These are phyloP conservation scores for Populus hybrid DNA, from an alignment of 441 rosid genomes.

Conservation along the genomic window DNA sequence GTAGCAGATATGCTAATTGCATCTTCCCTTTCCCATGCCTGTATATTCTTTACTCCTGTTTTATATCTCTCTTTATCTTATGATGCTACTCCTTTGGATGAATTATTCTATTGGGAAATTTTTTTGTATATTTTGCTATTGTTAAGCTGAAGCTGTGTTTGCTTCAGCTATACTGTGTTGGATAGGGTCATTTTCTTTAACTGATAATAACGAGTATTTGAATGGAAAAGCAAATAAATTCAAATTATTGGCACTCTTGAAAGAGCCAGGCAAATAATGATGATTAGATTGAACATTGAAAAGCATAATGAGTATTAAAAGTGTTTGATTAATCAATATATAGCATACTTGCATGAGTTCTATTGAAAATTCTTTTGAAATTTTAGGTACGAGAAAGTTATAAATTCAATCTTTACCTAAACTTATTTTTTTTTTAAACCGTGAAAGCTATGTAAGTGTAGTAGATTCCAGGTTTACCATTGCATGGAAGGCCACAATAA, in stretches of 20 bases:
- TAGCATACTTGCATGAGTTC: background rate
- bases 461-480: background rate
- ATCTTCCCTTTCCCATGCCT: background rate
- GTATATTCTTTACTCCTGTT: background rate
- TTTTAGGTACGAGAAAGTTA: background rate
- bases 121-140: background rate
- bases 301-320: background rate
- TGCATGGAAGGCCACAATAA: background rate
- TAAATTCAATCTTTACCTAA: too few relatives aligned
- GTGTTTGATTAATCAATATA: too few relatives aligned
- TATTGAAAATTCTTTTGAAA: background rate
- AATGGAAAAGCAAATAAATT: background rate
- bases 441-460: too few relatives aligned
- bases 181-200: background rate
- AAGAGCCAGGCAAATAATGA: background rate
- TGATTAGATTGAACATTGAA: background rate
- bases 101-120: background rate
- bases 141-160: background rate
- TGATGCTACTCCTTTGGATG: background rate
- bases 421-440: too few relatives aligned
- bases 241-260: background rate
- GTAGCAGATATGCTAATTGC: background rate
- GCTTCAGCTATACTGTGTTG: background rate
- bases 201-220: background rate
- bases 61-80: background rate